phyloP scores from a whole-genome alignment of 495 filamentous ascomycete genomes.

The Rhypophila decipiens region DNA sequence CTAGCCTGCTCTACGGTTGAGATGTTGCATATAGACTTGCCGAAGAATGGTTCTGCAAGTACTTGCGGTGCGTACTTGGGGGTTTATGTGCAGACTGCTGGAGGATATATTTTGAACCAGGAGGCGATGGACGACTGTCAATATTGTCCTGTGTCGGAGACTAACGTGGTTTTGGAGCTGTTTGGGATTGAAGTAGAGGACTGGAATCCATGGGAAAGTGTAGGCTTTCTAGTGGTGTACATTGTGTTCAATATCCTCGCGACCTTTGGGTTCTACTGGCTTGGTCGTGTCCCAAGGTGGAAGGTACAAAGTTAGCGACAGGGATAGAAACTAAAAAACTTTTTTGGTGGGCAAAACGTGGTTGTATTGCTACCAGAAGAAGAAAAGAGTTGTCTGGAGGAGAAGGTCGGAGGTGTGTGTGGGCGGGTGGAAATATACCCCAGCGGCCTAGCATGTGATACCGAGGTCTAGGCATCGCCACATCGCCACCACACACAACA shows the following conservation, averaged over 20 bases:
- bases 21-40: background rate
- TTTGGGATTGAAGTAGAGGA: conserved; percentile 29
- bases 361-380: too few species aligned
- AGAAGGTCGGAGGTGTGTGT: too few species aligned
- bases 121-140: conserved; percentile 31
- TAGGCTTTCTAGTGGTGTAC: conserved; percentile 47
- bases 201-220: conserved; percentile 46
- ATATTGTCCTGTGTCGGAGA: conserved; percentile 39
- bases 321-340: too few species aligned
- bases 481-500: too few species aligned
- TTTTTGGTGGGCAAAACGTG: too few species aligned
- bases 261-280: conserved; percentile 46
- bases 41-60: background rate
- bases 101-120: background rate
- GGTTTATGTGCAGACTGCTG: background rate
- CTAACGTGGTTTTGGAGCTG: conserved; percentile 39
- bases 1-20: background rate
- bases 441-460: too few species aligned
- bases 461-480: too few species aligned
- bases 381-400: too few species aligned
- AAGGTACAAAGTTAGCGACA: too few species aligned
- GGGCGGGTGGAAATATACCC: too few species aligned
- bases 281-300: conserved; percentile 42
- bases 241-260: conserved; percentile 45
- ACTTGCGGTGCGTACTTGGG: background rate